Conservation (phyloP, 2,329 filamentous ascomycete genomes). For the Colletotrichum camelliae region DNA sequence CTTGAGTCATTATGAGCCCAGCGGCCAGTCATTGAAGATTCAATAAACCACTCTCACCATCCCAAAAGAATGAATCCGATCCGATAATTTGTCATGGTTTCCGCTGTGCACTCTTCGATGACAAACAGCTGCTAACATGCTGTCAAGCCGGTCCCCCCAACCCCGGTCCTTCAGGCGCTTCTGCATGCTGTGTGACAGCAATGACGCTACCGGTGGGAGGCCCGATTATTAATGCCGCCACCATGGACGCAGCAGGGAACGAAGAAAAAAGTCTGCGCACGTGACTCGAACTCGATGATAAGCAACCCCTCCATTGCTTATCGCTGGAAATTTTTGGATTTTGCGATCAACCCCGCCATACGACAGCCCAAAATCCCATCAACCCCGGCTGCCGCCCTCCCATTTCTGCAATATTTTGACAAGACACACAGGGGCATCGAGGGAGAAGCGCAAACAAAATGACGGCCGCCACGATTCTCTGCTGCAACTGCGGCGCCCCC, state of each 20-base stretch:
- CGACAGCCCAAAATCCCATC: neutral
- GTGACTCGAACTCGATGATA: slow-evolving; percentile 3
- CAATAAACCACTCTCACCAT: neutral
- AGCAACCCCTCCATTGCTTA: slow-evolving; percentile 6
- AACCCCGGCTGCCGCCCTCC: neutral
- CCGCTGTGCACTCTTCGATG: neutral
- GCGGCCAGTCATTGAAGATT: neutral
- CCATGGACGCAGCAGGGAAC: neutral
- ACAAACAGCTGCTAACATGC: neutral
- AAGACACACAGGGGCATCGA: neutral
- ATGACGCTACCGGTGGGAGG: neutral
- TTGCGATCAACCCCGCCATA: slow-evolving; percentile 15
- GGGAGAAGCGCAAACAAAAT: neutral
- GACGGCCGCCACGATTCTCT: slow-evolving; percentile 68
- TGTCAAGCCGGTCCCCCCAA: neutral
- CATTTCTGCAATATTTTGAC: neutral
- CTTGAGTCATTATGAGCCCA: neutral
- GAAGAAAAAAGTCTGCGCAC: neutral
- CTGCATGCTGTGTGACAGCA: neutral
- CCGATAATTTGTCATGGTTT: neutral
- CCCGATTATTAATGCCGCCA: neutral
- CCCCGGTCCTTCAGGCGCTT: neutral
- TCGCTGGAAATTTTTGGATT: slow-evolving; percentile 4
- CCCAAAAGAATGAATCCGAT: fast-evolving
- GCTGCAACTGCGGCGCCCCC: slow-evolving; percentile 95